These are phyloP conservation scores for Sedum album DNA, from an alignment of 164 flowering plant genomes.

Conservation along the genomic window DNA sequence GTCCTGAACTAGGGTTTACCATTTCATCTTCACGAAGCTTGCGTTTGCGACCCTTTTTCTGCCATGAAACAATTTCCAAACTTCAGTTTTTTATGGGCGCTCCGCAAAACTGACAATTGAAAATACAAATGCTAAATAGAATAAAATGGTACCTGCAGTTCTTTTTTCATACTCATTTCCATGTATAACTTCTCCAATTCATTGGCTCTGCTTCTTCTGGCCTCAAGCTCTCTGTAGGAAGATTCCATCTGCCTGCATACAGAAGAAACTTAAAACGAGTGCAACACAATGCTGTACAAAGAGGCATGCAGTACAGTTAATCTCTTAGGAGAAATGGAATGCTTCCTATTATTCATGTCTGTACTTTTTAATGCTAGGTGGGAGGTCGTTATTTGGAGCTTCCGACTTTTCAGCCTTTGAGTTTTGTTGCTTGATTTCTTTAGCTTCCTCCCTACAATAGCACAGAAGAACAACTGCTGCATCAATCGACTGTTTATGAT, in stretches of 20 bases:
- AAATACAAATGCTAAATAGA: background rate
- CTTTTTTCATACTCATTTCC: slow-evolving; percentile 73
- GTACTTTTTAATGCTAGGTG: slow-evolving; percentile 44
- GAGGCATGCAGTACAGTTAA: background rate
- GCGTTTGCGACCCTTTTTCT: slow-evolving; percentile 76
- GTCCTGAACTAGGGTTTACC: slow-evolving; percentile 43
- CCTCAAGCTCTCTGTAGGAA: slow-evolving; percentile 70
- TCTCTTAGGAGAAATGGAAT: background rate
- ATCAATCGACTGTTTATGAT: background rate
- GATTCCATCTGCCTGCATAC: slow-evolving; percentile 46
- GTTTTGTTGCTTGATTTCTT: slow-evolving; percentile 29
- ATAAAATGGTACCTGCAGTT: slow-evolving; percentile 46
- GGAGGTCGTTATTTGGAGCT: slow-evolving; percentile 24
- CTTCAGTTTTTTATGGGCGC: background rate
- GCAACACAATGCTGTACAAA: too few relatives aligned
- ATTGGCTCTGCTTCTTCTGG: slow-evolving; percentile 42
- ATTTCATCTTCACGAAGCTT: slow-evolving; percentile 82
- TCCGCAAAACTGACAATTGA: background rate
- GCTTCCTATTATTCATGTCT: background rate
- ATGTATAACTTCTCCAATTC: slow-evolving; percentile 51
- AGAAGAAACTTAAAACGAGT: background rate
- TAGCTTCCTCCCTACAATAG: slow-evolving; percentile 57
- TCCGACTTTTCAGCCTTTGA: slow-evolving; percentile 13
- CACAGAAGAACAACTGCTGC: background rate
- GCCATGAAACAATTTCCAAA: slow-evolving; percentile 4